Evolutionary conservation across 371 early-diverging fungal species (phyloP).

Genomic region (Parasitella parasitica): DNA sequence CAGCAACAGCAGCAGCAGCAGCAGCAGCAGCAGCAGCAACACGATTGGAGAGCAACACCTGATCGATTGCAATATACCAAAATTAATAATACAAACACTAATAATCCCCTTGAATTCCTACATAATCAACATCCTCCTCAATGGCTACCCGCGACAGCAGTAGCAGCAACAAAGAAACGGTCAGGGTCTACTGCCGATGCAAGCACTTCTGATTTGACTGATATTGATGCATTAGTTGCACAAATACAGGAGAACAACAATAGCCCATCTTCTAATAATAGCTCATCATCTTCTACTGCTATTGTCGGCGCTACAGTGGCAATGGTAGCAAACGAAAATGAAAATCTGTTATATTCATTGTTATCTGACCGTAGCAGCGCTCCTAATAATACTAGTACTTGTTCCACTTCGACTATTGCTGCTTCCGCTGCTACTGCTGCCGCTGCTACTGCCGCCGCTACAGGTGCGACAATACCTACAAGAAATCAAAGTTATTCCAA

Average conservation of each 20-base stretch:
- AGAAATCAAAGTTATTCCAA: neutral
- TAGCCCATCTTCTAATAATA: neutral
- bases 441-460: neutral
- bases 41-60: neutral
- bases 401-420: neutral
- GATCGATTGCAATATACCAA: constrained; percentile 11
- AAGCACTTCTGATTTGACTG: constrained; percentile 1
- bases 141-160: neutral
- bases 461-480: constrained; percentile 15
- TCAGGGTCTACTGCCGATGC: neutral
- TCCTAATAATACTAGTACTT: neutral
- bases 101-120: constrained; percentile 8
- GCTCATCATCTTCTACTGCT: neutral
- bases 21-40: neutral
- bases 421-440: constrained; percentile 12
- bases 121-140: neutral
- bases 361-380: constrained; percentile 3
- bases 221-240: constrained; percentile 27
- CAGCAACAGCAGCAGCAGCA: neutral
- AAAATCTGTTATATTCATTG: constrained; percentile 14
- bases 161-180: neutral
- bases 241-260: constrained; percentile 20
- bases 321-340: constrained; percentile 8
- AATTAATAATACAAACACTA: neutral
- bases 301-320: neutral